Percentiles rank a stretch among this genome's conserved stretches.
These are phyloP conservation scores for Cryphonectria radicalis DNA, from an alignment of 2,329 filamentous ascomycete genomes.

Conservation along the genomic window DNA sequence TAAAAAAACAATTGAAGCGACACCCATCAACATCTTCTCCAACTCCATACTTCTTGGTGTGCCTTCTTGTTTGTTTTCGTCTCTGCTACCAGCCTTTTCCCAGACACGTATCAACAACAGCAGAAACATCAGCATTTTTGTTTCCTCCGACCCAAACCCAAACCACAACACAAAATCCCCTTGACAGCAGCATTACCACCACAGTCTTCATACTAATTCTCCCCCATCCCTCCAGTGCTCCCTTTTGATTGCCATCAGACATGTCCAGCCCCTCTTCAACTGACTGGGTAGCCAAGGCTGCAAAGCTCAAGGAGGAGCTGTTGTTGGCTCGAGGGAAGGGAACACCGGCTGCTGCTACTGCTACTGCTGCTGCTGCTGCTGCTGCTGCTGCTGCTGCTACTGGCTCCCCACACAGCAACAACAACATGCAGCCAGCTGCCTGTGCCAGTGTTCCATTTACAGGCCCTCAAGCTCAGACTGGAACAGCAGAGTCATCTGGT, in stretches of 20 bases:
- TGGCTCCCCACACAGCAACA: neutral
- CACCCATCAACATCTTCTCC: neutral
- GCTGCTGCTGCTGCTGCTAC: constrained; percentile 3
- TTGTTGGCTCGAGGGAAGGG: neutral
- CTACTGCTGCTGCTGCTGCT: neutral
- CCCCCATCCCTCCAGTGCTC: too few relatives aligned
- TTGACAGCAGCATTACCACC: neutral
- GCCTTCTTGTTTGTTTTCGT: neutral
- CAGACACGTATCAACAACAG: neutral
- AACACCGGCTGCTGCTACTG: neutral
- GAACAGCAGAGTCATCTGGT: neutral
- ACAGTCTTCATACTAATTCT: neutral
- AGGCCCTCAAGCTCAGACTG: neutral
- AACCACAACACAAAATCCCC: neutral
- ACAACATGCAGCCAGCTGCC: neutral
- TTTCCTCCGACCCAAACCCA: neutral
- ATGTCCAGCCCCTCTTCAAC: neutral
- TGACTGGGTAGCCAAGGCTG: neutral
- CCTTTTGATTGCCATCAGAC: neutral
- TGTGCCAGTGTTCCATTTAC: neutral
- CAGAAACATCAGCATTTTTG: neutral
- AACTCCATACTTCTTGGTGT: neutral
- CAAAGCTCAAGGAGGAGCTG: constrained; percentile 3
- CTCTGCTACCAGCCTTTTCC: neutral
- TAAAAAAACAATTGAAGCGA: neutral